Evolutionary conservation across 1,284 basidiomycete genomes (phyloP).

Genomic region (Marasmius sp.): DNA sequence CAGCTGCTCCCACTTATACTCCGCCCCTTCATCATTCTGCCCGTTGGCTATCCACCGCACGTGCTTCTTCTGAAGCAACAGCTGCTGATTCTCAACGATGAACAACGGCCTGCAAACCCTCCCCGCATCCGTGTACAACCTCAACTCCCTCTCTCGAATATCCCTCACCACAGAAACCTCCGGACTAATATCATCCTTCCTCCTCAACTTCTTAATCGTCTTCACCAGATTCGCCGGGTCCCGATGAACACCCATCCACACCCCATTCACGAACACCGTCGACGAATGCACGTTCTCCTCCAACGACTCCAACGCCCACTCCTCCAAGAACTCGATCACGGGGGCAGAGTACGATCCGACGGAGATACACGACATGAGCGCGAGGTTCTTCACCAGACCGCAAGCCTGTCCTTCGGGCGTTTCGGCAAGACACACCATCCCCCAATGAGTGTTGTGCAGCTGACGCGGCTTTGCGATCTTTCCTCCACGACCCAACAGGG

Average conservation of each 20-base stretch:
- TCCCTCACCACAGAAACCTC: slow-evolving; percentile 98
- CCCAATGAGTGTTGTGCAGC: slow-evolving; percentile 99
- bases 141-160: slow-evolving; percentile 93
- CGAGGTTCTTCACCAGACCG: slow-evolving; percentile 96
- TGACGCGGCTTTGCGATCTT: slow-evolving; percentile 99
- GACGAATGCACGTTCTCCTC: slow-evolving; percentile 91
- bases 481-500: slow-evolving; percentile 96
- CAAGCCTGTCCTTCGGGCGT: slow-evolving; percentile 99
- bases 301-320: slow-evolving; percentile 93
- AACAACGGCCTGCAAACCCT: slow-evolving; percentile 96
- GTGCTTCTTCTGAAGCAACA: slow-evolving; percentile 86
- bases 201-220: slow-evolving; percentile 89
- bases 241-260: slow-evolving; percentile 99
- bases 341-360: slow-evolving; percentile 96
- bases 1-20: slow-evolving; percentile 85
- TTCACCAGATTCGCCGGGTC: slow-evolving; percentile 91
- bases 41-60: slow-evolving; percentile 71
- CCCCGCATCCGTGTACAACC: slow-evolving; percentile 95
- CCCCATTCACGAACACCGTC: slow-evolving; percentile 99
- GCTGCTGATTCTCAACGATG: slow-evolving; percentile 90
- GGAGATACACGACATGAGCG: slow-evolving; percentile 97
- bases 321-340: slow-evolving; percentile 97
- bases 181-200: slow-evolving; percentile 94
- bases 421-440: slow-evolving; percentile 99
- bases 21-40: slow-evolving; percentile 52